Evolutionary conservation across 352 stramenopile genomes (phyloP).

Genomic region (Halophytophthora batemanensis): DNA sequence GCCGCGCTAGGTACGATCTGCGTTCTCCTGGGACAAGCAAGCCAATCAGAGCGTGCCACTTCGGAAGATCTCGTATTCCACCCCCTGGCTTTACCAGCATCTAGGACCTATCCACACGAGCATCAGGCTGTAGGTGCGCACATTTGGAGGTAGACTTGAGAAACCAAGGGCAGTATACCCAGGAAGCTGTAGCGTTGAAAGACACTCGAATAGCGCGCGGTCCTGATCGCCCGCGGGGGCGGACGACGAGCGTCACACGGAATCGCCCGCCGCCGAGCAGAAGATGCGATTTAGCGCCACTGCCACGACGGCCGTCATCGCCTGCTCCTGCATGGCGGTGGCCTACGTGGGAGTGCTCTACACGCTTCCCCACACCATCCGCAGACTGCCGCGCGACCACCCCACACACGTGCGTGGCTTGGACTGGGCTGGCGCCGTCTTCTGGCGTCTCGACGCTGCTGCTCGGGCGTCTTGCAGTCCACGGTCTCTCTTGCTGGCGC

Average conservation of each 20-base stretch:
- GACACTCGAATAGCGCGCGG: neutral
- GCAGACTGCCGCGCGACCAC: slow-evolving; percentile 75
- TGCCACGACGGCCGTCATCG: slow-evolving; percentile 55
- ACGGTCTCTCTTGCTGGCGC: neutral
- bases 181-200: neutral
- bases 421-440: neutral
- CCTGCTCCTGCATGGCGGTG: slow-evolving; percentile 78
- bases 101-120: neutral
- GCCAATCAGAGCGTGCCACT: slow-evolving; percentile 38
- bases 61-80: neutral
- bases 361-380: slow-evolving; percentile 69
- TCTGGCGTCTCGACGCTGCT: neutral
- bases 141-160: too few relatives aligned
- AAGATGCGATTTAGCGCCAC: slow-evolving; percentile 84
- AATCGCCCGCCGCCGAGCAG: slow-evolving; percentile 2
- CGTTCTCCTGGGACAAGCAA: neutral
- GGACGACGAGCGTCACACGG: slow-evolving; percentile 4
- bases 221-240: neutral
- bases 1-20: slow-evolving; percentile 13
- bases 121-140: too few relatives aligned
- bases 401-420: slow-evolving; percentile 63
- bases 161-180: too few relatives aligned
- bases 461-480: neutral
- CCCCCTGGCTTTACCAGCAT: slow-evolving; percentile 1
- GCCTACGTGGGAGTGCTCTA: slow-evolving; percentile 88